A percentile compares a stretch with the other conserved stretches of the same genome.
Conservation (phyloP, 345 rosid species). For the Boechera stricta region DNA sequence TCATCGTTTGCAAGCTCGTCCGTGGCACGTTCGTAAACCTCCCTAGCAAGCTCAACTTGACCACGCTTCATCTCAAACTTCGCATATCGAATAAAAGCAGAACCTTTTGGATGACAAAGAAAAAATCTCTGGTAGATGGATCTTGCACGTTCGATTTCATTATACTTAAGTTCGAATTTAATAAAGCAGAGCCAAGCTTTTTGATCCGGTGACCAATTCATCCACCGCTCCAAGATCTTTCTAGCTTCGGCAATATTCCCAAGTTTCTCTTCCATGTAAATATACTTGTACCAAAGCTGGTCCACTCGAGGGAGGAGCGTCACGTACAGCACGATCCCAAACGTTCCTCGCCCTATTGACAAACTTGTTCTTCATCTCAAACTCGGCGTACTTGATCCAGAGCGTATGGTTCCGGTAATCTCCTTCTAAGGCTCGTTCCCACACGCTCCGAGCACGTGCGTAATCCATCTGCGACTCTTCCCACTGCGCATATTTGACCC, state of each 20-base stretch:
- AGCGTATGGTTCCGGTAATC: conserved; percentile 69
- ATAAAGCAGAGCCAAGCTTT: conserved; percentile 69
- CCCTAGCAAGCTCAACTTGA: background rate
- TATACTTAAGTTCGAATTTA: conserved; percentile 67
- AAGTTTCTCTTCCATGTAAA: background rate
- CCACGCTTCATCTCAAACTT: conserved; percentile 4
- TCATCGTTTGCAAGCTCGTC: background rate
- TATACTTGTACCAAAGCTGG: background rate
- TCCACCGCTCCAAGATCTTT: conserved; percentile 74
- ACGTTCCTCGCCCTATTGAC: background rate
- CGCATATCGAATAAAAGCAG: background rate
- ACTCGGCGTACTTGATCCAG: background rate
- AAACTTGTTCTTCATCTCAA: conserved; percentile 11
- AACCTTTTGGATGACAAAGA: background rate
- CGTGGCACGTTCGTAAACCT: background rate
- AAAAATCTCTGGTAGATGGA: conserved; percentile 50
- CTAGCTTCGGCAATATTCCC: conserved; percentile 53
- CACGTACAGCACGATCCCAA: background rate
- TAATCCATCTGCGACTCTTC: background rate
- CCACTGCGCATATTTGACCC: background rate
- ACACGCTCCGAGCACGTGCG: background rate
- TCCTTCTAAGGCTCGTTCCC: conserved; percentile 75
- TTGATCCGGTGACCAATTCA: conserved; percentile 73
- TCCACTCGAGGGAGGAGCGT: background rate
- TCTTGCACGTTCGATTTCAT: conserved; percentile 61